phyloP scores from a whole-genome alignment of 805 yeast genomes.

The Yamadazyma scolyti region DNA sequence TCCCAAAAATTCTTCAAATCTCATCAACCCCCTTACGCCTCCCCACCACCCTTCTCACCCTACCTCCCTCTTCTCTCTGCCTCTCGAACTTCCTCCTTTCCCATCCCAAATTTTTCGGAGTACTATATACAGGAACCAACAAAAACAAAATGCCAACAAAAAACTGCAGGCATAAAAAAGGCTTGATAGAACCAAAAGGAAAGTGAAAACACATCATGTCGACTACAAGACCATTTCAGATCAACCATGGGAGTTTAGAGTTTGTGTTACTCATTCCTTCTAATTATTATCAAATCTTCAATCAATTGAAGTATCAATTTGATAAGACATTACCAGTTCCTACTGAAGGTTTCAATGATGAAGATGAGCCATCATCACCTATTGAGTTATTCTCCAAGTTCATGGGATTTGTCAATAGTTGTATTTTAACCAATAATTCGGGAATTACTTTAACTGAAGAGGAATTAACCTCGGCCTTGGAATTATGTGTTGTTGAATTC shows the following conservation, averaged over 20 bases:
- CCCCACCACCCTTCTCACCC: too few species aligned
- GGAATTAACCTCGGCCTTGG: slow-evolving; percentile 66
- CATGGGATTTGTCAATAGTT: slow-evolving; percentile 56
- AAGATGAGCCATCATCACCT: slow-evolving; percentile 83
- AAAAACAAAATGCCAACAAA: too few species aligned
- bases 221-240: slow-evolving; percentile 55
- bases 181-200: too few species aligned
- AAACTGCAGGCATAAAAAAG: too few species aligned
- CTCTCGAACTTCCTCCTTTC: too few species aligned
- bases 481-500: slow-evolving; percentile 73
- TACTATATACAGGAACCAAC: too few species aligned
- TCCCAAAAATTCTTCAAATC: too few species aligned
- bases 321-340: slow-evolving; percentile 69
- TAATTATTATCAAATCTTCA: slow-evolving; percentile 69
- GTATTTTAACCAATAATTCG: slow-evolving; percentile 1
- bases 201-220: slow-evolving; percentile 4
- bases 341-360: slow-evolving; percentile 82
- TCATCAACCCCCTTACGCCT: too few species aligned
- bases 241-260: slow-evolving; percentile 84
- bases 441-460: slow-evolving; percentile 38
- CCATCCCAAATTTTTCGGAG: too few species aligned
- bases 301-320: slow-evolving; percentile 87
- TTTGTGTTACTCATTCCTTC: slow-evolving; percentile 87
- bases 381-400: slow-evolving; percentile 83
- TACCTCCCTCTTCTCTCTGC: too few species aligned